Base-by-base conservation (phyloP, 257 asterid genomes). In the Misopates orontium region DNA sequence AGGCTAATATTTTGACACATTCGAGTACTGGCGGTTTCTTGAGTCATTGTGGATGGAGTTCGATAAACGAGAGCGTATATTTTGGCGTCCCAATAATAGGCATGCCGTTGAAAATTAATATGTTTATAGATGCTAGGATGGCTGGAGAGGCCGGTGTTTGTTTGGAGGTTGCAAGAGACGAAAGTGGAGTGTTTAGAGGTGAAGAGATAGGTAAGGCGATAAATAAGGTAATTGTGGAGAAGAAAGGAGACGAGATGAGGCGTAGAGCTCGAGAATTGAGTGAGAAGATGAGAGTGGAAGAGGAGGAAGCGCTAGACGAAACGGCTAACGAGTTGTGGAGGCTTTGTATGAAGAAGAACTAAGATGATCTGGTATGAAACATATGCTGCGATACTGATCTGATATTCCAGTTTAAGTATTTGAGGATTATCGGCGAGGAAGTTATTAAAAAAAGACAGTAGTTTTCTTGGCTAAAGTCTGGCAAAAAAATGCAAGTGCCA, bases 31-130 rank as follows among this genome's bases (percentile, higher is more conserved):
- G 84, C 0, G 87, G 61, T 20, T 82, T 82, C 53, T 28, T 77
- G 62, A 76, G 83, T 32, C 85, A 82, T 47, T 79, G 87, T 56
- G 87, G 87, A 3, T 64, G 70, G 80, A 79, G 77, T 56, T 79
- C 87, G 0, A 53, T 64, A 0, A 66, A 74, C 6, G 85, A 79
- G 53, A 72, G 81, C 20, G 45, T 69, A 28, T 68, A 68, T 18
- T 72, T 77, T 63, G 85, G 79, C 31, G 77, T 73, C n/a, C 81
- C 85, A 25, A 52, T 77, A 23, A 66, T 80, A 47, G 78, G 67
- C 8, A 13, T 72, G 40, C 72, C 79, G 15, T 10, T 82, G 47
- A 82, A 74, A 75, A 24, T 69, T 1, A 76, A 78, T 6, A 77
- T 70, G 54, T 79, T 77, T 11, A 23, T 73, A 28, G 62, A 66